Conservation (phyloP, 2,329 filamentous ascomycete genomes). For the Apiospora aurea region DNA sequence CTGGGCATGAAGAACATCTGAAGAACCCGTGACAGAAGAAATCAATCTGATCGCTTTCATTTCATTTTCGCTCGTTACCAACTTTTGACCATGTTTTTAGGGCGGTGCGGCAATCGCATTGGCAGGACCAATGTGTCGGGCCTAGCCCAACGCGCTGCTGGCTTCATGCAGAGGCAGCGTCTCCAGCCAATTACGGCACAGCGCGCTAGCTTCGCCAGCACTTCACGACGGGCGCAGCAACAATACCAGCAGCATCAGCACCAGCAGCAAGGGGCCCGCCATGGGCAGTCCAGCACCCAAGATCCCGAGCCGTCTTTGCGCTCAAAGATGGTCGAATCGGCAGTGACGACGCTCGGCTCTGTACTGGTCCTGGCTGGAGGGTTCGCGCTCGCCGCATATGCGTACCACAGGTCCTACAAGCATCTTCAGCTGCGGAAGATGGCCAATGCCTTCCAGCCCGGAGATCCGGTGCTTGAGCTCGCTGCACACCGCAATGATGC, state of each 20-base stretch:
- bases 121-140: slow-evolving; percentile 15
- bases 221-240: background rate
- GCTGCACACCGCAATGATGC: slow-evolving; percentile 70
- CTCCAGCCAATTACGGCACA: slow-evolving; percentile 15
- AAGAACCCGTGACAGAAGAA: background rate
- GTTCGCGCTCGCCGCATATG: slow-evolving; percentile 73
- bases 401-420: slow-evolving; percentile 88
- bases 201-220: slow-evolving; percentile 4
- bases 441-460: slow-evolving; percentile 87
- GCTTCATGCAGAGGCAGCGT: background rate
- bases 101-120: slow-evolving; percentile 2
- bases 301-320: slow-evolving; percentile 11
- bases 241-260: slow-evolving; percentile 10
- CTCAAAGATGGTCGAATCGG: slow-evolving; percentile 74
- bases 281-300: background rate
- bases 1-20: background rate
- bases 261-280: background rate
- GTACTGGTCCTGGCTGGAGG: slow-evolving; percentile 74
- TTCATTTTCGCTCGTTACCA: background rate
- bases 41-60: background rate
- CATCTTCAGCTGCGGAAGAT: slow-evolving; percentile 91
- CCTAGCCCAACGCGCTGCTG: background rate
- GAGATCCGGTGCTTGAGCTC: slow-evolving; percentile 86
- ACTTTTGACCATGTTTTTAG: background rate
- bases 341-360: slow-evolving; percentile 77